Evolutionary conservation across 768 basidiomycete genomes (phyloP), one percentile per base, ranked within the genome.

Genomic region (Krasilnikovozyma curviuscula): DNA sequence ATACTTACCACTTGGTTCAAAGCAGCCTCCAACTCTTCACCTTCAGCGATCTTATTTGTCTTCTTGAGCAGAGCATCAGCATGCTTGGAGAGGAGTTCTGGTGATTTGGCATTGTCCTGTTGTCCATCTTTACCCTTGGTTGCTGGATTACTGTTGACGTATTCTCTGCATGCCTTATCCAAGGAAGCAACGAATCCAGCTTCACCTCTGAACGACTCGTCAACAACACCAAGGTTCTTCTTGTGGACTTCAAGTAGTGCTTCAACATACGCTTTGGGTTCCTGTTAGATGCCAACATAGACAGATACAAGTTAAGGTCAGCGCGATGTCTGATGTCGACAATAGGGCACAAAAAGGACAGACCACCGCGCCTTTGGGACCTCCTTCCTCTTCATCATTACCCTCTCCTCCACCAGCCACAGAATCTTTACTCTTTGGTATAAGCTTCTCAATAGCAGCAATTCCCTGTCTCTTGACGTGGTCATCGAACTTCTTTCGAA

Each of bases 181-280:
- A 97, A 68, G 63, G 80, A 81, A 2, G 84, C 85, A 24, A 88
- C 81, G 62, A 98, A 98, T 8, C 85, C 85, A 23, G 83, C 77
- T 61, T 95, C 88, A 25, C 83, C 86, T 53, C 78, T 73, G 71
- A 95, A 97, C 60, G 83, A 83, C 55, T 81, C 75, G 18, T 74
- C 72, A 37, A 91, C 85, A 0, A 83, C 83, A 56, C 84, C 83
- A 25, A 77, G 76, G 65, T 86, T 89, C 72, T 88, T 93, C 60
- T 73, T 73, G 61, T 95, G 84, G 10, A 97, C 84, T 50, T 84
- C 81, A 34, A 98, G 68, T 44, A 98, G 61, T 1, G 85, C 83
- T 60, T 93, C 85, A 48, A 97, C 83, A 58, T 97, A 98, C 25
- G 79, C 78, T 65, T 88, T 93, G 23, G 91, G 84, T 61, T 93